phyloP scores from a whole-genome alignment of 2,329 filamentous ascomycete species.

The Fusarium sp. region DNA sequence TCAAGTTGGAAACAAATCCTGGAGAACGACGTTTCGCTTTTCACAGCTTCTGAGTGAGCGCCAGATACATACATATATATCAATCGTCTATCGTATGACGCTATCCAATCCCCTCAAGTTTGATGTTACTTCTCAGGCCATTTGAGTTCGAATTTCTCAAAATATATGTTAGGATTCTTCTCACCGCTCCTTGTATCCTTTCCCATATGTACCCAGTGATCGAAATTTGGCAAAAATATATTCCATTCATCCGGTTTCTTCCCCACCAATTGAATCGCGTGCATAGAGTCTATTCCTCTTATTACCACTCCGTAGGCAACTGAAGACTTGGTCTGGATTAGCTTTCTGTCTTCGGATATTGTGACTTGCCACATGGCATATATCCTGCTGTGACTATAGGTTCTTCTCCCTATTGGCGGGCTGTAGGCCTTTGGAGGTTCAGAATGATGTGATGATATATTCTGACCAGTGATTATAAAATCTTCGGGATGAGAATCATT shows the following conservation, averaged over 20 bases:
- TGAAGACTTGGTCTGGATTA: neutral
- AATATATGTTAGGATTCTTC: too few species aligned
- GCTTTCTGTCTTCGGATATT: neutral
- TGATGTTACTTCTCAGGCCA: neutral
- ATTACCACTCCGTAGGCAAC: neutral
- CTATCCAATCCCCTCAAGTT: neutral
- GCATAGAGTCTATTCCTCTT: too few species aligned
- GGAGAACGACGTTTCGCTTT: too few species aligned
- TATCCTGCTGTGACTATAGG: neutral
- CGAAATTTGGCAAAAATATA: neutral
- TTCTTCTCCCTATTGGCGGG: too few species aligned
- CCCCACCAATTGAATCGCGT: too few species aligned
- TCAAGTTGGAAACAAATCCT: too few species aligned
- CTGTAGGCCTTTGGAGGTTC: fast-evolving
- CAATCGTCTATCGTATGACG: neutral
- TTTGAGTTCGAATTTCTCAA: neutral
- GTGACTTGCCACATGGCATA: neutral
- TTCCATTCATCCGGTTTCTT: neutral
- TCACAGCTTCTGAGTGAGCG: too few species aligned
- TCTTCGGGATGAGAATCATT: too few species aligned
- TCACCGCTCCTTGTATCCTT: neutral
- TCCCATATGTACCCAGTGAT: neutral
- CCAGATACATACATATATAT: neutral
- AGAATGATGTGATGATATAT: too few species aligned
- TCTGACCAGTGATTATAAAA: neutral